Base-by-base conservation (phyloP, 345 rosid genomes). In the Combretum micranthum region DNA sequence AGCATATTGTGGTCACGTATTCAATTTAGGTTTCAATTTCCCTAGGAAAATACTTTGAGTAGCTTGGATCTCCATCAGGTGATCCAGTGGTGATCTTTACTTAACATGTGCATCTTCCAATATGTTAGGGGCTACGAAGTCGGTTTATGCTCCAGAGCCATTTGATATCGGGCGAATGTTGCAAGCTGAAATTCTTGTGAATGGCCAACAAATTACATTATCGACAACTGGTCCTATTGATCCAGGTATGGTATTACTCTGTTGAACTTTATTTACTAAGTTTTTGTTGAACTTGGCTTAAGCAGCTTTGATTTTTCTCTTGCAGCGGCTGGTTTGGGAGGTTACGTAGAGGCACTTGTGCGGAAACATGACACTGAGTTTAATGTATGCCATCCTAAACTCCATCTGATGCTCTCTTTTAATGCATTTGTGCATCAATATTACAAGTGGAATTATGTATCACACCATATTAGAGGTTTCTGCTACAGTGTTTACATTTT, bases 301-400 rank as follows among this genome's bases (percentile, higher is more conserved):
- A 3, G 37, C 18, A 15, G 21, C 10, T 20, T 52, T 47, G 18
- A 0, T 42, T 66, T 32, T 46, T 64, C 64, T 57, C 63, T 53
- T 66, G 64, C 85, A 93, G 99, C 90, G 74, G 83, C 99, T 69
- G 96, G 97, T 62, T 70, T 93, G 66, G 97, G 96, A 70, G 85
- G 87, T 78, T 83, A 90, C 60, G 96, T 93, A 47, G 99, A 93
- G 74, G 89, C 91, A 19, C 88, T 87, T 73, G 92, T 93, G 72
- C 79, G 90, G 55, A 93, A 85, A 66, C 97, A 87, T 55, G 99
- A 93, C 53, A 79, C 86, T 62, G 92, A 90, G 67, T 90, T 87
- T 64, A 84, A 87, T 75, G 99, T 89, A 83, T 68, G 81, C 62
- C 16, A 18, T 65, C 19, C 50, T 49, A 13, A 17, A 7, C 20